Evolutionary conservation across 192 early-diverging fungal species (phyloP), one percentile per base, ranked within the genome.

Genomic region (Dimargaris cristalligena): DNA sequence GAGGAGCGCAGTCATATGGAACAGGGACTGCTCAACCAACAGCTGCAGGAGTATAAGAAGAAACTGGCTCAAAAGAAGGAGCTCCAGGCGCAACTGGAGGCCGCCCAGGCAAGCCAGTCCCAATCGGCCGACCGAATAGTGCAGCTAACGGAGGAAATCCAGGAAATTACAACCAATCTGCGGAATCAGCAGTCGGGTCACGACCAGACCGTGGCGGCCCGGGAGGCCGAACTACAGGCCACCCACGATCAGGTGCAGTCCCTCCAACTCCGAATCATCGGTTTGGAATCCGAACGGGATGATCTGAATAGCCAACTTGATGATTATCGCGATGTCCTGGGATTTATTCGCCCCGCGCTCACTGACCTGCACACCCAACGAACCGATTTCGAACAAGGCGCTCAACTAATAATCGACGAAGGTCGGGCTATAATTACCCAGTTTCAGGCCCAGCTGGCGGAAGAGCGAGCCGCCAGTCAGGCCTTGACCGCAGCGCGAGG

Each of bases 1-100:
- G 55, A 57, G 26, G 30, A 31, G 23, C 55, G 55, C 26, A 26
- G 55, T 26, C 30, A 38, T 16, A n/a, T 57, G 55, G 55, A 57
- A 30, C 34, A 38, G 34, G 55, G 38, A 13, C 22, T 57, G 55
- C 33, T 57, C 34, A 38, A 34, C 32, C 32, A 57, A 35, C 55
- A 57, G 33, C 26, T 57, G 33, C 10, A 8, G 13, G 55, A 34
- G 0, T 57, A 57, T 26, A 57, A 57, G 35, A n/a, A 32, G 34
- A 57, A 35, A n/a, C 34, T 57, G 33, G 26, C 16, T 11, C 18
- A 3, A 9, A 16, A 16, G 3, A 23, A 34, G 16, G 33, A 16
- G 4, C 6, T 35, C 8, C 20, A 16, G 18, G 55, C 16, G 6
- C 34, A 57, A n/a, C 22, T 57, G 32, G 22, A 25, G n/a, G 20